Conservation (phyloP, 2,329 filamentous ascomycete species). For the Rosellinia necatrix region DNA sequence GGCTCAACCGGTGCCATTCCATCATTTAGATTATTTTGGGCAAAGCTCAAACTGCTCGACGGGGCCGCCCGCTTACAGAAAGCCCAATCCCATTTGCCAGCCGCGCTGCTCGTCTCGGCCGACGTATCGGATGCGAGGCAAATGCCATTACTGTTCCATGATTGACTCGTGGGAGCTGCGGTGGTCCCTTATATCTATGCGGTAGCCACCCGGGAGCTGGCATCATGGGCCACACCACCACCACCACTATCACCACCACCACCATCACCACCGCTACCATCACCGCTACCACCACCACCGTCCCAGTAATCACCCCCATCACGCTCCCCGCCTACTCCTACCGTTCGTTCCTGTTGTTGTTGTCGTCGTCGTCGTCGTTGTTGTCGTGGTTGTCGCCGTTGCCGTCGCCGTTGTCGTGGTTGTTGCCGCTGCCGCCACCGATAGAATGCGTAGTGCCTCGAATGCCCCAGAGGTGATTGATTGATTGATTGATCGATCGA, state of each 20-base stretch:
- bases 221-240: no score
- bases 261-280: no score
- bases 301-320: conserved; percentile 16
- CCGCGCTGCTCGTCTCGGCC: not conserved
- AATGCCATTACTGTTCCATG: conserved; percentile 24
- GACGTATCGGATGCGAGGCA: conserved; percentile 22
- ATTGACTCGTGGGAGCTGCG: not conserved
- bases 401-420: not conserved
- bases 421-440: not conserved
- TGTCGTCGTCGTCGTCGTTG: not conserved
- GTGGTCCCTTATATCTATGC: not conserved
- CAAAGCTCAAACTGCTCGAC: not conserved
- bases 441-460: no score
- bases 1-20: no score
- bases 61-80: conserved; percentile 1
- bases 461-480: no score
- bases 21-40: not conserved
- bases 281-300: not conserved
- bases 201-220: no score
- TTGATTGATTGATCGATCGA: no score
- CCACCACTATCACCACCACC: not conserved
- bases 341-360: not conserved
- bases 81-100: not conserved
- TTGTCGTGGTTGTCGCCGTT: not conserved
- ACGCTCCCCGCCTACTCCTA: not conserved